Evolutionary conservation across 2,329 filamentous ascomycete species (phyloP), one percentile per base, ranked within the genome.

Genomic region (Claviceps purpurea): DNA sequence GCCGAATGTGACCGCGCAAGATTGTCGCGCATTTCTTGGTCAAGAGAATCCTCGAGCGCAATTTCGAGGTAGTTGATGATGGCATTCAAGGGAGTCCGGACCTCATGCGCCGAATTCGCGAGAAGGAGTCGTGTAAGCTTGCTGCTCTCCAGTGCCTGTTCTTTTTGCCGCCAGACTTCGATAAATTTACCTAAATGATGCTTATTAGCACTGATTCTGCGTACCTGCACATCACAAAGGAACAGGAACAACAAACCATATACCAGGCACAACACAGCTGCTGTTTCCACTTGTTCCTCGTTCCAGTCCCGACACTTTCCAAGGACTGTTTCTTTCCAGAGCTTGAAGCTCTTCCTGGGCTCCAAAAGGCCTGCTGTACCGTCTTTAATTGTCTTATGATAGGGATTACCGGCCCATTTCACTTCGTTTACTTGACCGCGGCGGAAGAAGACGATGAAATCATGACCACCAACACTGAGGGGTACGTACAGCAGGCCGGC

Each of bases 21-120:
- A 55, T 93, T 94, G 5, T 95, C 89, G 20, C 90, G 75, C 0
- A 87, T 95, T 62, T 95, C 89, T 16, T 79, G 72, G 56, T 95
- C 89, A 3, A 95, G 71, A 0, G 74, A 71, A 0, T 89, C 88
- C 67, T 95, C 89, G 1, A 95, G 70, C 0, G 89, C 89, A 57
- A 95, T 95, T 59, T 95, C 89, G 1, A 95, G 76, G 58, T 94
- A 95, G 60, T 95, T 95, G 67, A 95, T 94, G 61, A 95, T 95
- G 16, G 89, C 89, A 61, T 95, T 95, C 2, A 95, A 70, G 0
- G 89, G 89, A 0, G 89, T 95, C 49, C 90, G 83, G 8, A 95
- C 88, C 70, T 95, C 89, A 57, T 95, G 90, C 0, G 89, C 89
- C 0, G 89, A 94, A 57, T 95, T 95, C 4, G 89, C 87, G 22